Conservation (phyloP, 495 filamentous ascomycete genomes). For the Penicillium riverlandense region DNA sequence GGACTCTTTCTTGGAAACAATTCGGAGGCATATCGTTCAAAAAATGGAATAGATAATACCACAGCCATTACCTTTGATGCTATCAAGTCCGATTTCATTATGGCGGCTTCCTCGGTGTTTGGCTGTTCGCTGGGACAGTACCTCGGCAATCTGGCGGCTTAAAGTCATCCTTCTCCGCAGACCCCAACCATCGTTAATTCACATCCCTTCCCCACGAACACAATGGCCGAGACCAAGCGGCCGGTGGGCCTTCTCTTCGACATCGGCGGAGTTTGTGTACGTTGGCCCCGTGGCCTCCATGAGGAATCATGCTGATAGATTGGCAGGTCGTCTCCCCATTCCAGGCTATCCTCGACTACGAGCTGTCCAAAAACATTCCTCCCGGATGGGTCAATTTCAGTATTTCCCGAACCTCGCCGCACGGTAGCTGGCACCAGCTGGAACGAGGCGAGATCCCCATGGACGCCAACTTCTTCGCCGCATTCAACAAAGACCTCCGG, state of each 20-base stretch:
- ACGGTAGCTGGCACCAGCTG: constrained; percentile 79
- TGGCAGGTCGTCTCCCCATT: constrained; percentile 81
- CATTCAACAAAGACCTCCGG: constrained; percentile 68
- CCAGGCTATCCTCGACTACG: constrained; percentile 87
- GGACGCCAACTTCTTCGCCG: constrained; percentile 66
- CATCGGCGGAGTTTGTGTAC: constrained; percentile 94
- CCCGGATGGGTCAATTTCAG: constrained; percentile 85
- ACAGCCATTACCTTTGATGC: too few species aligned
- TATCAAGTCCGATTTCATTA: too few species aligned
- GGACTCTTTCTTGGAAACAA: too few species aligned
- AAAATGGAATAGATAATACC: too few species aligned
- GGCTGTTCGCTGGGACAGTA: too few species aligned
- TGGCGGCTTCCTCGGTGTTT: too few species aligned
- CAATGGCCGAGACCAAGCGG: constrained; percentile 33
- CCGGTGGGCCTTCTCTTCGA: constrained; percentile 88
- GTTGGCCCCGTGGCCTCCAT: constrained; percentile 12
- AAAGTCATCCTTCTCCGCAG: neutral
- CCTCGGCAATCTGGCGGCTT: neutral
- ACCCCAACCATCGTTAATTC: too few species aligned
- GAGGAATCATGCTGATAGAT: neutral
- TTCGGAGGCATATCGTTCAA: too few species aligned
- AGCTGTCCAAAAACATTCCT: constrained; percentile 65
- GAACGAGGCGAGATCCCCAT: constrained; percentile 69
- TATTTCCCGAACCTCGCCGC: constrained; percentile 69
- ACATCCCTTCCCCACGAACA: neutral